These are phyloP conservation scores for Colletotrichum graminicola DNA, from an alignment of 2,329 filamentous ascomycete genomes.

Conservation along the genomic window DNA sequence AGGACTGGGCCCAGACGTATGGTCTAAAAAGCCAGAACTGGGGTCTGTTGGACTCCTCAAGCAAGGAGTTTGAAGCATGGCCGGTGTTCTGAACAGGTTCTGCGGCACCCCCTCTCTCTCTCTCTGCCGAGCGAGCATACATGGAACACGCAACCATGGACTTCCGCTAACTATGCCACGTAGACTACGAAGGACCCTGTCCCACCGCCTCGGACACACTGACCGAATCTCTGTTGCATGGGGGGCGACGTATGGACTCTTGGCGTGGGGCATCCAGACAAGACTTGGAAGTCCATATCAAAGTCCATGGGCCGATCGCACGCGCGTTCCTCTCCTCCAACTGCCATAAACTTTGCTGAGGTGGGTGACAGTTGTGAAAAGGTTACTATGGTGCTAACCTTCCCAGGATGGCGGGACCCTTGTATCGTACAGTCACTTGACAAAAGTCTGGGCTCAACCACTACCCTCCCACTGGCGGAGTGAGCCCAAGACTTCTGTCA, in stretches of 20 bases:
- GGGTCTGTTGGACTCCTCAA: slow-evolving; percentile 10
- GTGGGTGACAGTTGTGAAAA: neutral
- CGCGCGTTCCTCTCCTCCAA: slow-evolving; percentile 29
- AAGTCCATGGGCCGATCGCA: slow-evolving; percentile 15
- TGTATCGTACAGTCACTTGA: no score
- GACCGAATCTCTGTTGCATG: slow-evolving; percentile 1
- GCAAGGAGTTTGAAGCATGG: slow-evolving; percentile 31
- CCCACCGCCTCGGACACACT: neutral
- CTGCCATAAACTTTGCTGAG: slow-evolving; percentile 20
- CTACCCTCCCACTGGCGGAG: no score
- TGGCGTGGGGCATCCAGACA: neutral
- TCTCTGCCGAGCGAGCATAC: neutral
- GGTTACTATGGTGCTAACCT: neutral
- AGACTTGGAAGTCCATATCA: neutral
- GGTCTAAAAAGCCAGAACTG: slow-evolving; percentile 9
- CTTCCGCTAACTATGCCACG: slow-evolving; percentile 16
- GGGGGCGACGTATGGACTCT: slow-evolving; percentile 8
- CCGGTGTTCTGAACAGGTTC: neutral
- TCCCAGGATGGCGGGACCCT: neutral
- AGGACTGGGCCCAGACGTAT: slow-evolving; percentile 11
- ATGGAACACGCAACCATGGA: slow-evolving; percentile 13
- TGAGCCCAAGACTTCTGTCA: no score
- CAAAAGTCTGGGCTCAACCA: no score
- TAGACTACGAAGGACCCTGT: neutral
- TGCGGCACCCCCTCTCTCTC: slow-evolving; percentile 2